Conservation (phyloP, 73 alveolate genomes). For the Paramecium sonneborni region DNA sequence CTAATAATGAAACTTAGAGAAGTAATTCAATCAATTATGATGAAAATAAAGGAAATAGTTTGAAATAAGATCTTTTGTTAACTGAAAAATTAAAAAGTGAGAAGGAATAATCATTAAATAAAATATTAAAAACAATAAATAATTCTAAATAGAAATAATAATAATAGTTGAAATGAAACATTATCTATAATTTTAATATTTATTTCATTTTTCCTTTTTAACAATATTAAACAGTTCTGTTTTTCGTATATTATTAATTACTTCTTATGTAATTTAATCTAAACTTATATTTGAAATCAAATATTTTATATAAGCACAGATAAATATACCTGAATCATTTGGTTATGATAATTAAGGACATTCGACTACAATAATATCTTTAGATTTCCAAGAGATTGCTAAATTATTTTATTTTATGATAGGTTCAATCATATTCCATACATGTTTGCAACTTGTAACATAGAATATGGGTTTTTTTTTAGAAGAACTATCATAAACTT, state of each 20-base stretch:
- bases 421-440: slow-evolving; percentile 10
- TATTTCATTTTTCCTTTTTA: slow-evolving; percentile 3
- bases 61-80: neutral
- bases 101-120: neutral
- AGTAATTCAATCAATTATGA: neutral
- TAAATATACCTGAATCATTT: slow-evolving; percentile 22
- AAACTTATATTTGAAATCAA: neutral
- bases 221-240: slow-evolving; percentile 22
- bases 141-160: neutral
- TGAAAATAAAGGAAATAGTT: neutral
- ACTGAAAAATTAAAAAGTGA: neutral
- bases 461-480: slow-evolving; percentile 43
- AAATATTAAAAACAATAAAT: neutral
- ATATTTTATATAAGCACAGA: neutral
- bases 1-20: neutral
- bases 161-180: neutral
- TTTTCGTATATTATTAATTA: neutral
- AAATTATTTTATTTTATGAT: neutral
- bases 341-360: neutral
- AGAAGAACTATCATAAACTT: neutral
- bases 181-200: neutral
- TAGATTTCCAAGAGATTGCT: neutral
- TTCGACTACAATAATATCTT: neutral
- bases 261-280: neutral
- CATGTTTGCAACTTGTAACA: neutral